A percentile compares a stretch with the other conserved stretches of the same genome.
phyloP scores from a whole-genome alignment of 805 yeast genomes.

The Citeromyces matritensis region DNA sequence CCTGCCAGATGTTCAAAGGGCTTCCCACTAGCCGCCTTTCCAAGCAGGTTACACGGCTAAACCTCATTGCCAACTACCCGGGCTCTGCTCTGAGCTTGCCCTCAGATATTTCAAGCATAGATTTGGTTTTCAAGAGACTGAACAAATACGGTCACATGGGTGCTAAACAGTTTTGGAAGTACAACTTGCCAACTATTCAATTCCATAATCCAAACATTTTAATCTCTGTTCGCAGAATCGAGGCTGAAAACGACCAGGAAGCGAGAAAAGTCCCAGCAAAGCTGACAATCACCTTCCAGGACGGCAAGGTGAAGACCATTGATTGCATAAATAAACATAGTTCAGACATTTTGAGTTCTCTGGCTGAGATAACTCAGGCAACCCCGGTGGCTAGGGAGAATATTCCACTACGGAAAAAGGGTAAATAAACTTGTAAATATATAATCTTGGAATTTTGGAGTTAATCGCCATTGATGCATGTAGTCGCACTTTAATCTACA shows the following conservation, averaged over 20 bases:
- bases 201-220: constrained; percentile 69
- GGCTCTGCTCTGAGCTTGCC: constrained; percentile 22
- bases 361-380: constrained; percentile 39
- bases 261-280: constrained; percentile 27
- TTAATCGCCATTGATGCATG: too few species aligned
- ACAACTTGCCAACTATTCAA: constrained; percentile 58
- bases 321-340: constrained; percentile 38
- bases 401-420: constrained; percentile 14
- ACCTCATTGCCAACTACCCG: constrained; percentile 33
- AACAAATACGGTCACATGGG: constrained; percentile 46
- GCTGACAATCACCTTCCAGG: constrained; percentile 21
- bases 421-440: constrained; percentile 1
- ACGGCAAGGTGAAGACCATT: constrained; percentile 23
- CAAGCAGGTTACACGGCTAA: constrained; percentile 33
- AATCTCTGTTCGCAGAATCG: constrained; percentile 44
- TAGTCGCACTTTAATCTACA: too few species aligned
- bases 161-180: constrained; percentile 62
- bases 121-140: constrained; percentile 33
- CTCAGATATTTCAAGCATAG: constrained; percentile 22
- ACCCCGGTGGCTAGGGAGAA: constrained; percentile 28
- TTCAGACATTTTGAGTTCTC: constrained; percentile 37
- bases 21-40: constrained; percentile 24
- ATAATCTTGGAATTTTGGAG: background rate
- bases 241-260: constrained; percentile 23
- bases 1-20: constrained; percentile 9